Evolutionary conservation across 352 stramenopile genomes (phyloP).

Genomic region (Phytophthora idaei): DNA sequence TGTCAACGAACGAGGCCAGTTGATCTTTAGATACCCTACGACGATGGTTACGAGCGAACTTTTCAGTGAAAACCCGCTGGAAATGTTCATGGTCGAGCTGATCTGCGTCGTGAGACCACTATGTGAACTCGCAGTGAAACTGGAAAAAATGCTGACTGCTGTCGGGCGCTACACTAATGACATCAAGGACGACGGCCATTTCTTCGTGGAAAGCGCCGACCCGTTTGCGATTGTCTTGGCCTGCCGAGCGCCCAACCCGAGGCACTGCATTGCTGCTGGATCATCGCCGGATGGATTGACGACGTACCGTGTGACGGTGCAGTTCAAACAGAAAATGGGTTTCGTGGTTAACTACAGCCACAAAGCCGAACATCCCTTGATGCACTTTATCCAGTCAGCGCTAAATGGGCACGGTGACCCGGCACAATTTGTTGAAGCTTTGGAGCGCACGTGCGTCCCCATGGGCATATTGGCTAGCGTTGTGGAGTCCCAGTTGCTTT

Average conservation of each 20-base stretch:
- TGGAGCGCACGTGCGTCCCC: constrained; percentile 84
- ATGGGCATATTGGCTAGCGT: constrained; percentile 84
- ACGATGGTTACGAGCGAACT: constrained; percentile 69
- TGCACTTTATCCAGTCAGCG: constrained; percentile 88
- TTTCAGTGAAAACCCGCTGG: constrained; percentile 82
- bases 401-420: constrained; percentile 83
- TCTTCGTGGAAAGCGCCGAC: constrained; percentile 85
- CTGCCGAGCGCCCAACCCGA: constrained; percentile 73
- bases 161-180: constrained; percentile 80
- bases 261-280: constrained; percentile 67
- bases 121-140: constrained; percentile 83
- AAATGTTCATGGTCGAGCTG: constrained; percentile 88
- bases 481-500: constrained; percentile 85
- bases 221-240: constrained; percentile 86
- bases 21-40: constrained; percentile 86
- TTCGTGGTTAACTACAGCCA: constrained; percentile 90
- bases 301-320: constrained; percentile 81
- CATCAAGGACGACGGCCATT: constrained; percentile 71
- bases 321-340: constrained; percentile 90
- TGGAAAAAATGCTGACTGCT: constrained; percentile 72
- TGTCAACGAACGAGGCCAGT: constrained; percentile 70
- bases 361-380: constrained; percentile 83
- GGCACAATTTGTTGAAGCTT: constrained; percentile 77
- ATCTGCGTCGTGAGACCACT: constrained; percentile 87
- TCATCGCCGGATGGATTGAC: constrained; percentile 77